Base-by-base conservation (phyloP, 179 eudicot genomes). In the Beta lomatogona region DNA sequence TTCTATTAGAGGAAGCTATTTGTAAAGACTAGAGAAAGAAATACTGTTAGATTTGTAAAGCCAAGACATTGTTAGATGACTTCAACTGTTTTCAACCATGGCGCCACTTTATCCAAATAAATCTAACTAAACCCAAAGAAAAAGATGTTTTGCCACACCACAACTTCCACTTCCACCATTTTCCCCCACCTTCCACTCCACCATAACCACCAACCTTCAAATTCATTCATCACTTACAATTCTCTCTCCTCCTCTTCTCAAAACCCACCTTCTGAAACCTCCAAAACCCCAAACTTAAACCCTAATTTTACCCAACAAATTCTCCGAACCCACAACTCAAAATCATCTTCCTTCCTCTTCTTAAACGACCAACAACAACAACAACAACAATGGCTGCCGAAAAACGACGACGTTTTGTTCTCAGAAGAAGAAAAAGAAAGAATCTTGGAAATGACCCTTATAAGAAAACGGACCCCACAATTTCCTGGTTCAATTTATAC, bases 401-500 rank as follows among this genome's bases (percentile, higher is more conserved):
- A 64, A 61, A 77, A 82, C 76, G 79, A 81, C 67, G 80, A 54
- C 67, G 72, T 80, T 12, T 75, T 65, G 6, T 15, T 75, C 0
- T 79, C 89, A 18, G 78, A 85, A 11, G 84, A 87, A 68, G 92
- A 89, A 19, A 88, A 81, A 77, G 86, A 71, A 54, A 81, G 83
- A 77, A 82, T 90, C 73, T 79, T 93, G 15, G 90, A 93, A 77
- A 75, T 93, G 19, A 85, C 97, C 58, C 85, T 90, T 10, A 75
- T 82, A 7, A 82, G 86, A 52, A 94, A 88, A 81, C 86, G 90
- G 28, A 80, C 90, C 70, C 96, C 97, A 19, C 92, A 85, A 80
- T 94, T 94, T 22, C 97, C 98, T 0, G 97, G 97, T n/a, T 91
- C 98, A 31, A 88, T 93, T 64, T 88, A 89, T 65, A 48, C 84